phyloP scores from a whole-genome alignment of 148 eudicot genomes.

The Silene latifolia region DNA sequence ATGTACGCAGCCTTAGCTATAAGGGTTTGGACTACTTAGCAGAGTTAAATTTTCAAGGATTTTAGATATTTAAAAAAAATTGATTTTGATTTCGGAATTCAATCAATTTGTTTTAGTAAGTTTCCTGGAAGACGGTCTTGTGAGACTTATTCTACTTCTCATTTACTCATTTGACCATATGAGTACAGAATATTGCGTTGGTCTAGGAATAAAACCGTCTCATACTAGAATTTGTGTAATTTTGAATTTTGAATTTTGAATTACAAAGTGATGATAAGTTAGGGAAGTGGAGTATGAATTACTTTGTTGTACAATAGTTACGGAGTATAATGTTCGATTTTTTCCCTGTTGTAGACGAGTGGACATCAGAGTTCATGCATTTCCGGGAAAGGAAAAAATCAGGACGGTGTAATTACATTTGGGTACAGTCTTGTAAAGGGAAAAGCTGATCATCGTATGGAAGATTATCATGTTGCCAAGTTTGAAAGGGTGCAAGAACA shows the following conservation, averaged over 20 bases:
- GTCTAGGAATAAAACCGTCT: background rate
- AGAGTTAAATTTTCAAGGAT: background rate
- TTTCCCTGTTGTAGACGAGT: slow-evolving; percentile 14
- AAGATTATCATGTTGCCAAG: slow-evolving; percentile 58
- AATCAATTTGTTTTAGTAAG: background rate
- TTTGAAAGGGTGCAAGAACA: slow-evolving; percentile 37
- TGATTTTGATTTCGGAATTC: background rate
- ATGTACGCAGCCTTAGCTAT: too few relatives aligned
- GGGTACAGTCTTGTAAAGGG: slow-evolving; percentile 57
- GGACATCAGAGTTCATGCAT: slow-evolving; percentile 26
- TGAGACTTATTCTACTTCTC: background rate
- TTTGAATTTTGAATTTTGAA: too few relatives aligned
- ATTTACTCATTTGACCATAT: background rate
- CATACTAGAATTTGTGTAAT: background rate
- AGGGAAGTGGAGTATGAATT: too few relatives aligned
- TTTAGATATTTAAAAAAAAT: background rate
- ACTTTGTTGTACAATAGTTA: background rate
- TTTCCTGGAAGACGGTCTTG: background rate
- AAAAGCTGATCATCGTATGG: slow-evolving; percentile 61
- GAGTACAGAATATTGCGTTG: background rate
- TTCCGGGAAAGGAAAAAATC: slow-evolving; percentile 54
- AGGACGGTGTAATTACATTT: slow-evolving; percentile 35
- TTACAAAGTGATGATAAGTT: too few relatives aligned
- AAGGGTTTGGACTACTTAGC: too few relatives aligned
- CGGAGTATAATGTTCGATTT: background rate